A percentile compares a stretch with the other conserved stretches of the same genome.
Evolutionary conservation across 164 flowering plant species (phyloP).

Genomic region (Echeveria elegans): DNA sequence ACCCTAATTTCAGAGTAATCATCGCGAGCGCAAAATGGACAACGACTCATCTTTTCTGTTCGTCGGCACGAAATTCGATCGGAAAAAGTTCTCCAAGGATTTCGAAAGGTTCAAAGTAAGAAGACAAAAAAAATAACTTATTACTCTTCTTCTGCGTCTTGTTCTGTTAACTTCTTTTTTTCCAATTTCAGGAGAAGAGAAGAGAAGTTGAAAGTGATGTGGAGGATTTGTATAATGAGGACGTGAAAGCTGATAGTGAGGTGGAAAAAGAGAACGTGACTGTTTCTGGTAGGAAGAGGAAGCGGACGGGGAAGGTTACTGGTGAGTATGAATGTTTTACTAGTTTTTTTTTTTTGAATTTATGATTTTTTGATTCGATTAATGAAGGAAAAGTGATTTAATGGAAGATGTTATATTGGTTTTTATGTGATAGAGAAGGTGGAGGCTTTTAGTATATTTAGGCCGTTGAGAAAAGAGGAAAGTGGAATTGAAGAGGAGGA

Average conservation of each 20-base stretch:
- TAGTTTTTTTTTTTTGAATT: background rate
- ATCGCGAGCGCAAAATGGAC: constrained; percentile 18
- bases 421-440: constrained; percentile 28
- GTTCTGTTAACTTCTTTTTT: background rate
- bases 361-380: too few species aligned
- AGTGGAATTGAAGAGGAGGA: constrained; percentile 20
- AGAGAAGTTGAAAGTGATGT: constrained; percentile 10
- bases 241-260: background rate
- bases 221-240: background rate
- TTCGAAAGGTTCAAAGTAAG: constrained; percentile 23
- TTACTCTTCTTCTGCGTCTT: background rate
- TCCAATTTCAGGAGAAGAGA: constrained; percentile 26
- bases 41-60: constrained; percentile 50
- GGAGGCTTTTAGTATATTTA: constrained; percentile 70
- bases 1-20: background rate
- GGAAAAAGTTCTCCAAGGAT: constrained; percentile 54
- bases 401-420: background rate
- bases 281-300: constrained; percentile 3
- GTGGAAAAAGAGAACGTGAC: background rate
- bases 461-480: constrained; percentile 28
- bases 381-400: too few species aligned
- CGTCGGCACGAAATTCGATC: constrained; percentile 50
- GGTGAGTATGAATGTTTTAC: background rate
- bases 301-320: background rate
- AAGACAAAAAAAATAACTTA: background rate